Evolutionary conservation across 768 basidiomycete species (phyloP), one percentile per base, ranked within the genome.

Genomic region (Termitomyces sp.): DNA sequence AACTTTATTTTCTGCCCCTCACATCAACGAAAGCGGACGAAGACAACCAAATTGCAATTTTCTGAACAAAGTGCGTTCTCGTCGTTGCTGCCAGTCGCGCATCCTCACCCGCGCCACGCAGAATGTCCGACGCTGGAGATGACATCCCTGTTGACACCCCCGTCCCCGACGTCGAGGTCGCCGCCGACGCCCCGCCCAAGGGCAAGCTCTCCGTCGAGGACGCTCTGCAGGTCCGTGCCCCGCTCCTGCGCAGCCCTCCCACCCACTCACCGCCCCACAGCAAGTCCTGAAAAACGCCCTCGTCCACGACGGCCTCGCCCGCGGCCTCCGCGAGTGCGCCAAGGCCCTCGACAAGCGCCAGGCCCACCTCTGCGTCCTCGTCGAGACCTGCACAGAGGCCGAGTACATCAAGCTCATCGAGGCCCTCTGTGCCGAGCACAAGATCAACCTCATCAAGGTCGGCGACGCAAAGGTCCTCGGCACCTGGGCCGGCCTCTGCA

Each of bases 371-470:
- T 98, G 96, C 77, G 95, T 99, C 61, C 88, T 99, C 69, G 95
- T 98, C 72, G 96, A 99, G 86, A 94, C 94, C 57, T 97, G 94
- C 83, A 94, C 91, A 54, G 96, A 98, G 79, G 92, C 95, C 65
- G 96, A 98, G 78, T 98, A 99, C 84, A 92, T 97, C 86, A 98
- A 98, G 82, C 92, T 99, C 80, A 97, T 99, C 66, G 95, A 98
- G 79, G 96, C 96, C 52, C 93, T 99, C 71, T 98, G 96, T 73
- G 90, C 93, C 62, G 94, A 97, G 80, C 95, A 98, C 87, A 96
- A 95, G 77, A 98, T 98, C 80, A 94, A 94, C 82, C 80, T 99
- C 63, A 98, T 99, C 92, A 98, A 98, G 80, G 92, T 95, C 65
- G 92, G 92, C 67, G 96, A 98, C 75, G 90, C 93, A 70, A 99